Conservation (phyloP, 2,329 filamentous ascomycete genomes). For the Claviceps sp. region DNA sequence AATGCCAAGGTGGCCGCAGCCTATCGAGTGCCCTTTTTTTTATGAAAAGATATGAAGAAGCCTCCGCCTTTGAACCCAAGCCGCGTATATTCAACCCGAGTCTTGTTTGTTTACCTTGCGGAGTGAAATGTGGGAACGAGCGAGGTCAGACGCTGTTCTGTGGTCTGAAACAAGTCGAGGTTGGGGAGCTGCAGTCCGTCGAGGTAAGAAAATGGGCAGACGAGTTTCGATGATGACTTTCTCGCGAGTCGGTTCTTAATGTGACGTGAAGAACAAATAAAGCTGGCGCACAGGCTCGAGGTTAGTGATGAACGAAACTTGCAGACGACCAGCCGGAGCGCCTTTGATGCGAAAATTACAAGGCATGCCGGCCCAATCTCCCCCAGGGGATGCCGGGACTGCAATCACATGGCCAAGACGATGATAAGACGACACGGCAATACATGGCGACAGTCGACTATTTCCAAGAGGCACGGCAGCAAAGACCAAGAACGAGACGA, state of each 20-base stretch:
- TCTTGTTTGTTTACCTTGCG: background rate
- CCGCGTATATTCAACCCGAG: background rate
- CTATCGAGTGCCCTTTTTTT: background rate
- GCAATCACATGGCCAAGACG: background rate
- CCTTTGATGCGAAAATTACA: background rate
- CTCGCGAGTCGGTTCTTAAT: background rate
- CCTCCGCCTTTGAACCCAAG: background rate
- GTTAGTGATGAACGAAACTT: background rate
- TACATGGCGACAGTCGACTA: background rate
- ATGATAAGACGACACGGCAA: background rate
- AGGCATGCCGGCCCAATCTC: background rate
- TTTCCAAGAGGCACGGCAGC: background rate
- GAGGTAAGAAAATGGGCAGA: background rate
- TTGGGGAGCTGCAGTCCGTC: background rate
- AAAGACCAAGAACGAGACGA: background rate
- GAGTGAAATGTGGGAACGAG: background rate
- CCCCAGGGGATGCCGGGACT: background rate
- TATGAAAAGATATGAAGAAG: background rate
- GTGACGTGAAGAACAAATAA: background rate
- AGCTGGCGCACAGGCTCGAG: background rate
- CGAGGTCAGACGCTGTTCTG: background rate
- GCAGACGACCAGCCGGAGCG: background rate
- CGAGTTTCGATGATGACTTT: background rate
- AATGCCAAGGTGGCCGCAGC: conserved; percentile 13
- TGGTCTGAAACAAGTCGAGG: background rate